Evolutionary conservation across 768 basidiomycete genomes (phyloP).

Genomic region (Psilocybe cyanescens): DNA sequence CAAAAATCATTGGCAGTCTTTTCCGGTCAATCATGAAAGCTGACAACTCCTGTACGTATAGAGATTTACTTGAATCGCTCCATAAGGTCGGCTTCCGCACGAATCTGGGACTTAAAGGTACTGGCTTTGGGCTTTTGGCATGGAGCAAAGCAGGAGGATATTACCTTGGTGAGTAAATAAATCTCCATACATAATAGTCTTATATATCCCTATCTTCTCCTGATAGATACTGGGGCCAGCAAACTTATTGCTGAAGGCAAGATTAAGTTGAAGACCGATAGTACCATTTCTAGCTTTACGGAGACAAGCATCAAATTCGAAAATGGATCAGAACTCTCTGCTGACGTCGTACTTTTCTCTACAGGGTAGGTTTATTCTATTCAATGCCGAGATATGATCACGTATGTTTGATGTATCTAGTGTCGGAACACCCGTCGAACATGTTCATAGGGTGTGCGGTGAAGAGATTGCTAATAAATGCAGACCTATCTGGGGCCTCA

Average conservation of each 20-base stretch:
- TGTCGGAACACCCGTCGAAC: constrained; percentile 43
- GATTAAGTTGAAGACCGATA: constrained; percentile 73
- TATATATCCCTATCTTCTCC: too few relatives aligned
- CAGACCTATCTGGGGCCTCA: constrained; percentile 61
- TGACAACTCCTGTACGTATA: constrained; percentile 6
- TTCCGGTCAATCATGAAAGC: background rate
- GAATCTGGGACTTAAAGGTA: constrained; percentile 41
- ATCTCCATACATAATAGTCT: too few relatives aligned
- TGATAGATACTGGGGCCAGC: constrained; percentile 58
- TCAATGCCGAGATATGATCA: background rate
- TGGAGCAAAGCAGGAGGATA: constrained; percentile 40
- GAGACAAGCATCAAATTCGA: constrained; percentile 49
- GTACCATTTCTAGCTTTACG: constrained; percentile 48
- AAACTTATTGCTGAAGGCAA: constrained; percentile 67
- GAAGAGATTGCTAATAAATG: constrained; percentile 21
- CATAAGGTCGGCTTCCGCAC: constrained; percentile 48
- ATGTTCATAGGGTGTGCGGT: constrained; percentile 32
- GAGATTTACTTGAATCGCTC: constrained; percentile 42
- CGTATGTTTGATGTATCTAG: constrained; percentile 29
- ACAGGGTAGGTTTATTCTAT: constrained; percentile 48
- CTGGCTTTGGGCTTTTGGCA: constrained; percentile 36
- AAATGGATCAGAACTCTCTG: constrained; percentile 48
- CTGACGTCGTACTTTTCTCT: constrained; percentile 62
- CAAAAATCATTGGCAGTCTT: background rate
- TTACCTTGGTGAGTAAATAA: constrained; percentile 34